phyloP scores from a whole-genome alignment of 768 basidiomycete genomes.

The Mrakia hoshinonis region DNA sequence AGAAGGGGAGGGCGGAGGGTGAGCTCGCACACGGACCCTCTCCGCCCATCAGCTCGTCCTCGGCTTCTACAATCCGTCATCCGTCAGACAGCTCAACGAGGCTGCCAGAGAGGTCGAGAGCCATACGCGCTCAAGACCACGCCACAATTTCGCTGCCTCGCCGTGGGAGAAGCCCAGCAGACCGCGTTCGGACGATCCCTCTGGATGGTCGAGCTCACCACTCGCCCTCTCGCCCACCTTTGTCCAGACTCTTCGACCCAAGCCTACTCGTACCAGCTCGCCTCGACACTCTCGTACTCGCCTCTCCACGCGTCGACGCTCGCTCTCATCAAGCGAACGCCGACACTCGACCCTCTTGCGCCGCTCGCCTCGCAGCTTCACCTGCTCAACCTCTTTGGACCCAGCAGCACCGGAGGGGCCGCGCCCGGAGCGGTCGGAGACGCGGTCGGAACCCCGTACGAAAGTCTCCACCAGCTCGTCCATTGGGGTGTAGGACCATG shows the following conservation, averaged over 20 bases:
- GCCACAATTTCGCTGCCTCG: no score
- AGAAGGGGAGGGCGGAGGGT: background rate
- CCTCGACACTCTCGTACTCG: slow-evolving; percentile 61
- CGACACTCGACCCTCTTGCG: slow-evolving; percentile 66
- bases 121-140: no score
- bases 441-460: slow-evolving; percentile 55
- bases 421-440: background rate
- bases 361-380: slow-evolving; percentile 81
- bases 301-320: slow-evolving; percentile 72
- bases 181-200: background rate
- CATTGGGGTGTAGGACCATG: slow-evolving; percentile 93
- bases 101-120: no score
- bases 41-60: background rate
- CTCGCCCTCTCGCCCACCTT: slow-evolving; percentile 18
- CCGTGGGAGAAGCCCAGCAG: background rate
- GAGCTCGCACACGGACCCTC: background rate
- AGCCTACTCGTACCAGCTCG: slow-evolving; percentile 22
- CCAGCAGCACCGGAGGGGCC: slow-evolving; percentile 34
- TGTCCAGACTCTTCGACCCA: slow-evolving; percentile 36
- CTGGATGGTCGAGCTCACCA: background rate
- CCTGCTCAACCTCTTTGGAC: slow-evolving; percentile 68
- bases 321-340: slow-evolving; percentile 82
- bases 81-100: no score
- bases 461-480: slow-evolving; percentile 87
- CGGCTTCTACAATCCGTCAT: no score